phyloP scores from a whole-genome alignment of 805 yeast species.

The Schwanniomyces polymorphus region DNA sequence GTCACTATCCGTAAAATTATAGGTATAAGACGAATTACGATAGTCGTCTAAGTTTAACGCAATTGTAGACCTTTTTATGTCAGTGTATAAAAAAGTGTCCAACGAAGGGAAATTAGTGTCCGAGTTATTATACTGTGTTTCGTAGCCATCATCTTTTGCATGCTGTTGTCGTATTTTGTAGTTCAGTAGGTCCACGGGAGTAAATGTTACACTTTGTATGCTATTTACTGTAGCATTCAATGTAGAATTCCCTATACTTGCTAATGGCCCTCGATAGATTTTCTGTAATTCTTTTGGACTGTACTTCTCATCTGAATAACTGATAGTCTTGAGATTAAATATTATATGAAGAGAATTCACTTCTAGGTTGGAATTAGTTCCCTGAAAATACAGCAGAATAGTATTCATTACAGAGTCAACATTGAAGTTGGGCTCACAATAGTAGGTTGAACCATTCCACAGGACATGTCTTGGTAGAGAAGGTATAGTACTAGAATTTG shows the following conservation, averaged over 20 bases:
- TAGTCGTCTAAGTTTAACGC: neutral
- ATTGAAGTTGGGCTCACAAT: conserved; percentile 30
- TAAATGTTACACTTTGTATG: conserved; percentile 20
- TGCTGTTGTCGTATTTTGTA: conserved; percentile 4
- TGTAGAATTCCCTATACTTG: conserved; percentile 26
- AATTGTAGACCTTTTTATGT: conserved; percentile 2
- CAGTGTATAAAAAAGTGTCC: conserved; percentile 21
- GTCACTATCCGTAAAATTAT: conserved; percentile 24
- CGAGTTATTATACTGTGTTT: conserved; percentile 21
- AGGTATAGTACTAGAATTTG: conserved; percentile 17
- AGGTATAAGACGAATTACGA: conserved; percentile 6
- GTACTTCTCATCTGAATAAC: neutral
- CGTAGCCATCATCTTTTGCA: neutral
- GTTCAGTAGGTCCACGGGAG: conserved; percentile 22
- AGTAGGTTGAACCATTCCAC: conserved; percentile 27
- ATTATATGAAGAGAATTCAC: conserved; percentile 34
- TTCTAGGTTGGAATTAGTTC: conserved; percentile 32
- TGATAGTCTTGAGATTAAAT: conserved; percentile 22
- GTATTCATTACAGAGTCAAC: conserved; percentile 18
- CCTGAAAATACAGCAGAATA: conserved; percentile 16
- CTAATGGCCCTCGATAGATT: conserved; percentile 1
- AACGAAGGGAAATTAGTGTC: conserved; percentile 24
- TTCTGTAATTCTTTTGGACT: neutral
- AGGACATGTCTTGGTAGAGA: conserved; percentile 9
- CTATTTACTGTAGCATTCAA: conserved; percentile 22